Evolutionary conservation across 2,329 filamentous ascomycete genomes (phyloP).

Genomic region (Nemania sp.): DNA sequence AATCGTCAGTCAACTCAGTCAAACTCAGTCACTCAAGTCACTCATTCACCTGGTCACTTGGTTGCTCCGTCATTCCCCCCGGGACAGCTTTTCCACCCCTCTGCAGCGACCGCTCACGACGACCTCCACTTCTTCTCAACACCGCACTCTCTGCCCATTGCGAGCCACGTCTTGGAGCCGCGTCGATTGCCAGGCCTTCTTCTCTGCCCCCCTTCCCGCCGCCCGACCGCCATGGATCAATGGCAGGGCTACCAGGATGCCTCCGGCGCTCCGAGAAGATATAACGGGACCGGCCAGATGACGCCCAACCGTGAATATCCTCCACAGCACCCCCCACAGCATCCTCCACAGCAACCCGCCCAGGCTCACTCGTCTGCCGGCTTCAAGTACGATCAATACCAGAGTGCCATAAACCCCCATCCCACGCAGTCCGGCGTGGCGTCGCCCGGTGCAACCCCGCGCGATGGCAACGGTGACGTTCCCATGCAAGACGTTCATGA

Average conservation of each 20-base stretch:
- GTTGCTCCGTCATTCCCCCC: background rate
- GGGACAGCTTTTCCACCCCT: slow-evolving; percentile 24
- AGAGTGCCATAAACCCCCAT: slow-evolving; percentile 49
- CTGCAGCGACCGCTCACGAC: slow-evolving; percentile 21
- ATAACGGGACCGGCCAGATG: slow-evolving; percentile 46
- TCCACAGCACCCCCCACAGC: too few species aligned
- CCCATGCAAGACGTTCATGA: slow-evolving; percentile 87
- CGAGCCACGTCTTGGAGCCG: slow-evolving; percentile 16
- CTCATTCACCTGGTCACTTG: background rate
- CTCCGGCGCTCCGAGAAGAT: slow-evolving; percentile 65
- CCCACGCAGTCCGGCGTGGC: slow-evolving; percentile 44
- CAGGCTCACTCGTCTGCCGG: slow-evolving; percentile 55
- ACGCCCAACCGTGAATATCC: slow-evolving; percentile 40
- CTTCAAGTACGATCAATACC: slow-evolving; percentile 72
- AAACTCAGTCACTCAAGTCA: too few species aligned
- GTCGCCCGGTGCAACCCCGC: slow-evolving; percentile 53
- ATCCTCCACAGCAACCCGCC: slow-evolving; percentile 36
- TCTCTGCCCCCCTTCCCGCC: slow-evolving; percentile 13
- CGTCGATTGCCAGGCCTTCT: slow-evolving; percentile 9
- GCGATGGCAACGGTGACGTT: slow-evolving; percentile 76
- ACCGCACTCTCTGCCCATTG: slow-evolving; percentile 21
- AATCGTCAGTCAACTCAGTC: too few species aligned
- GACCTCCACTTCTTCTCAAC: slow-evolving; percentile 27
- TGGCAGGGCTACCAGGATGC: slow-evolving; percentile 73
- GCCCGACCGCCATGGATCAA: slow-evolving; percentile 57